These are phyloP conservation scores for Ogataea nitratoaversa DNA, from an alignment of 805 yeast genomes.

Conservation along the genomic window DNA sequence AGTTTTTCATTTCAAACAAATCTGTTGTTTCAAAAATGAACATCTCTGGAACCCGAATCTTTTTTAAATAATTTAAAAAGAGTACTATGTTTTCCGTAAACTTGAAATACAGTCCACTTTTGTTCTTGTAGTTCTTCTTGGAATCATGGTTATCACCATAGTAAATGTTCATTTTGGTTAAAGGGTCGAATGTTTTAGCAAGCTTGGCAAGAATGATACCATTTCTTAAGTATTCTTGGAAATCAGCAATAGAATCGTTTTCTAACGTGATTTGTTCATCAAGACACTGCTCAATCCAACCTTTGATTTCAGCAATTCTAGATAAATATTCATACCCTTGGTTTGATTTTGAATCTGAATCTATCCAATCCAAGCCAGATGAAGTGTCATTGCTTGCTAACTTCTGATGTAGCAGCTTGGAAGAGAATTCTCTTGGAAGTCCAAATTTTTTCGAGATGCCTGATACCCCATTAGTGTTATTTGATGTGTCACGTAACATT, in stretches of 20 bases:
- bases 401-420: slow-evolving; percentile 2
- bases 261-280: slow-evolving; percentile 22
- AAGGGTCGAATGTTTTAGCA: slow-evolving; percentile 68
- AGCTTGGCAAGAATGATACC: slow-evolving; percentile 84
- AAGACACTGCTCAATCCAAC: slow-evolving; percentile 41
- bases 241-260: slow-evolving; percentile 40
- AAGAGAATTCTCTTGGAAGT: slow-evolving; percentile 13
- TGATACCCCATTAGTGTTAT: too few relatives aligned
- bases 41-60: slow-evolving; percentile 75
- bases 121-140: slow-evolving; percentile 25
- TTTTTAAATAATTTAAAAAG: slow-evolving; percentile 67
- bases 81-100: slow-evolving; percentile 91
- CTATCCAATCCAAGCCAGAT: slow-evolving; percentile 22
- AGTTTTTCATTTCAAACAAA: slow-evolving; percentile 83
- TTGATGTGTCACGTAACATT: slow-evolving; percentile 15
- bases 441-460: slow-evolving; percentile 9
- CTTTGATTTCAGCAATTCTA: slow-evolving; percentile 46
- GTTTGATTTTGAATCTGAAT: slow-evolving; percentile 24
- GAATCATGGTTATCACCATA: slow-evolving; percentile 34
- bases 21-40: slow-evolving; percentile 91
- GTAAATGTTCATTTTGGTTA: slow-evolving; percentile 53
- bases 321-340: slow-evolving; percentile 46
- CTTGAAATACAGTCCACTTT: slow-evolving; percentile 60
- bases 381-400: background rate
- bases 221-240: slow-evolving; percentile 65